phyloP scores from a whole-genome alignment of 176 grass and related monocot species.

The Canna indica region DNA sequence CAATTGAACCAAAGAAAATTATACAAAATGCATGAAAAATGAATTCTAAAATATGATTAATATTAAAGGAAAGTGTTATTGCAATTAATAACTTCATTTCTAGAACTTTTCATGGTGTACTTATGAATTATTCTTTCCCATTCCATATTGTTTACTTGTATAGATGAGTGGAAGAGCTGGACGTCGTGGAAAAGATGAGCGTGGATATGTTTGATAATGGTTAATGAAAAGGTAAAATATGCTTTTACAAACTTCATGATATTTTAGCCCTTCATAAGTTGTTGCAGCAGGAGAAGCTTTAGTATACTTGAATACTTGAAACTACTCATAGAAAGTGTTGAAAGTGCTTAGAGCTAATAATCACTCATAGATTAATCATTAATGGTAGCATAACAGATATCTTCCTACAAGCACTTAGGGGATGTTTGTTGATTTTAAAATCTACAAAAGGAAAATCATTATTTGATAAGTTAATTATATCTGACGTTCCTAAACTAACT shows the following conservation, averaged over 20 bases:
- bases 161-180: slow-evolving; percentile 99
- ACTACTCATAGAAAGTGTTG: neutral
- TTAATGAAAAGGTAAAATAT: slow-evolving; percentile 77
- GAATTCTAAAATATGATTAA: slow-evolving; percentile 14
- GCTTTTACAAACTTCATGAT: neutral
- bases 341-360: neutral
- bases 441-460: too few species aligned
- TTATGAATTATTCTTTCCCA: neutral
- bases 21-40: neutral
- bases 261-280: neutral
- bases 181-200: slow-evolving; percentile 89
- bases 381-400: neutral
- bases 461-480: too few species aligned
- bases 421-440: neutral
- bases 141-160: slow-evolving; percentile 1
- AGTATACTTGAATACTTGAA: neutral
- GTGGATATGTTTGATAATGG: slow-evolving; percentile 98
- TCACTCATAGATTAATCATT: neutral
- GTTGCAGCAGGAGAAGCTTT: neutral
- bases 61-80: neutral
- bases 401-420: neutral
- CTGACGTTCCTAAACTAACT: too few species aligned
- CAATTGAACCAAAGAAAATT: slow-evolving; percentile 8
- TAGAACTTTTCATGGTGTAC: neutral
- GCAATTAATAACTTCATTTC: neutral